These are phyloP conservation scores for Botryosphaeria dothidea DNA, from an alignment of 2,329 filamentous ascomycete species.

Conservation along the genomic window DNA sequence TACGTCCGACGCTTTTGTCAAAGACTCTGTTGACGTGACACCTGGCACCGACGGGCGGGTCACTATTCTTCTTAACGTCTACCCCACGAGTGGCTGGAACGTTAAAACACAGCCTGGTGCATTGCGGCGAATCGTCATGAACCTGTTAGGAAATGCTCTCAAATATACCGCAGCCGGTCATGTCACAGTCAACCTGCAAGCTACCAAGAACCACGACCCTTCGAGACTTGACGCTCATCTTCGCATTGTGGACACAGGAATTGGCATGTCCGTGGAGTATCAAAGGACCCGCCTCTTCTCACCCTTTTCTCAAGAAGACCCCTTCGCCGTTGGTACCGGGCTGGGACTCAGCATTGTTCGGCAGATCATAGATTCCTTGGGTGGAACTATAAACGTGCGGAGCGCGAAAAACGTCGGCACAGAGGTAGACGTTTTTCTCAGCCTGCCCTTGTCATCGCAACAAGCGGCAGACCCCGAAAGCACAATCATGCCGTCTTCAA, in stretches of 20 bases:
- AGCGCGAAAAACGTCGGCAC: constrained; percentile 21
- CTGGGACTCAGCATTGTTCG: constrained; percentile 23
- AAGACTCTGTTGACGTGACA: constrained; percentile 10
- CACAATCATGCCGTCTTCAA: not conserved
- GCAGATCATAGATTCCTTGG: constrained; percentile 21
- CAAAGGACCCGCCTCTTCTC: constrained; percentile 20
- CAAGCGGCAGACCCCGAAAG: constrained; percentile 11
- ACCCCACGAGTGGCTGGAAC: constrained; percentile 15
- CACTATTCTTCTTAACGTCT: constrained; percentile 17
- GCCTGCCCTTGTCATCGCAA: not conserved
- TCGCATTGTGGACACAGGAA: constrained; percentile 21
- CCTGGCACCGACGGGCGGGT: not conserved
- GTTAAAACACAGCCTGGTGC: constrained; percentile 45
- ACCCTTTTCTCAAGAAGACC: constrained; percentile 23
- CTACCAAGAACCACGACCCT: constrained; percentile 5
- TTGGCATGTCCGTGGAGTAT: constrained; percentile 22
- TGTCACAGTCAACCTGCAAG: not conserved
- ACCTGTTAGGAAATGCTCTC: constrained; percentile 62
- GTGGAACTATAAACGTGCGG: constrained; percentile 21
- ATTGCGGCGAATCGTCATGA: constrained; percentile 58
- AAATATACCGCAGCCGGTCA: constrained; percentile 54
- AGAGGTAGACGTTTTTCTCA: constrained; percentile 18
- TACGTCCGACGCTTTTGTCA: constrained; percentile 17
- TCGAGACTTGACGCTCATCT: constrained; percentile 12
- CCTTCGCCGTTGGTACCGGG: constrained; percentile 21